Base-by-base conservation (phyloP, 1,139 yeast genomes). In the Pichia inconspicua region DNA sequence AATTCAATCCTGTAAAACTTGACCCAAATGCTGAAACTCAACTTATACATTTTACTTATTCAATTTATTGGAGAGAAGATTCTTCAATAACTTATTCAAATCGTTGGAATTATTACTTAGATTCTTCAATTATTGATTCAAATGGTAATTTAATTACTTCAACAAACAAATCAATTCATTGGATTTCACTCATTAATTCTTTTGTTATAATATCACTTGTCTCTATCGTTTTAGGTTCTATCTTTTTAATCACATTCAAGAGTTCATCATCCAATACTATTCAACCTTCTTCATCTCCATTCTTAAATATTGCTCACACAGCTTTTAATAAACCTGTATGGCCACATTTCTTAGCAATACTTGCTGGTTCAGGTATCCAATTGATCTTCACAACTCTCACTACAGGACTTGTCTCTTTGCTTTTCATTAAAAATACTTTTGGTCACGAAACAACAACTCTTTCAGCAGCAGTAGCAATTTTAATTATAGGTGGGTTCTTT, bases 51-150 rank as follows among this genome's bases (percentile, higher is more conserved):
- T 88, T 80, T 66, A 84, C 96, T 1, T 89, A 88, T 60, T 78
- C 96, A 0, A 90, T 89, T 4, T 84, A 84, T 62, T 89, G 96
- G 95, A 73, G 94, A 63, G 95, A 88, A 64, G 96, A 88, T 53
- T 69, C 70, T 44, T 73, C 80, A 3, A 71, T 85, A 31, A 77
- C 77, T 41, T 85, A 89, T 75, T 74, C 73, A 45, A 73, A 80
- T 53, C 71, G 96, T 56, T 87, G 95, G 95, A 80, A 80, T 47
- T 68, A 82, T 58, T 88, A 83, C 63, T 49, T 55, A 28, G 53
- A 55, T 17, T 59, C 62, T 19, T 58, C 51, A 5, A 39, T 25
- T 12, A 43, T 50, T n/a, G 51, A 50, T 37, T 32, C 44, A 40
- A 39, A 44, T 32, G 53, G 53, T 25, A 48, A 48, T 12, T 25